Conservation (phyloP, 1,139 yeast species). For the Blastobotrys persicus region DNA sequence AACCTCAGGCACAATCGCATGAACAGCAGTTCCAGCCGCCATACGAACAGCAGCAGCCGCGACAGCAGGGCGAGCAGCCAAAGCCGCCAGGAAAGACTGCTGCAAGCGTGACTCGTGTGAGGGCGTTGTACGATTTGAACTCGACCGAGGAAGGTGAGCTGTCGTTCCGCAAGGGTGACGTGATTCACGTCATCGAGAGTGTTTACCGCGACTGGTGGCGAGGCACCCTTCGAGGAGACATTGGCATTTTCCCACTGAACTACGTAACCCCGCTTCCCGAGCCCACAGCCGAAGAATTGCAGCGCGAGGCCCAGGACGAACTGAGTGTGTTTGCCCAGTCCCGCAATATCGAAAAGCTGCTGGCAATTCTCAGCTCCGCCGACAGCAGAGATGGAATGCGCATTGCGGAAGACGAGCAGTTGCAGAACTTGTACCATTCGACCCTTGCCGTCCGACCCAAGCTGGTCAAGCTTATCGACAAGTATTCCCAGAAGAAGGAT, state of each 20-base stretch:
- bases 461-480: constrained; percentile 69
- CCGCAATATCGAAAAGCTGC: constrained; percentile 60
- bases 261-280: constrained; percentile 80
- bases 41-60: constrained; percentile 15
- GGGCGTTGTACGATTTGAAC: constrained; percentile 79
- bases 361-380: constrained; percentile 55
- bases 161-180: constrained; percentile 40
- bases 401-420: constrained; percentile 44
- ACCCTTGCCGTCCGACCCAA: constrained; percentile 71
- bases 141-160: constrained; percentile 53
- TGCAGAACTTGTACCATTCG: constrained; percentile 60
- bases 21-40: constrained; percentile 13
- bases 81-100: constrained; percentile 32
- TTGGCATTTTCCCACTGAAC: constrained; percentile 92
- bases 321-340: constrained; percentile 47
- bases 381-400: constrained; percentile 31
- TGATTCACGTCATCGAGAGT: constrained; percentile 78
- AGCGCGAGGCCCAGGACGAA: constrained; percentile 45
- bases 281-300: constrained; percentile 55
- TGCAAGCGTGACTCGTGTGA: constrained; percentile 59
- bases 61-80: constrained; percentile 16
- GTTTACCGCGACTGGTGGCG: constrained; percentile 96
- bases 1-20: constrained; percentile 13
- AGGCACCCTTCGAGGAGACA: constrained; percentile 75
- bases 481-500: constrained; percentile 69